Evolutionary conservation across 768 basidiomycete species (phyloP).

Genomic region (Rhizopogon vinicolor): DNA sequence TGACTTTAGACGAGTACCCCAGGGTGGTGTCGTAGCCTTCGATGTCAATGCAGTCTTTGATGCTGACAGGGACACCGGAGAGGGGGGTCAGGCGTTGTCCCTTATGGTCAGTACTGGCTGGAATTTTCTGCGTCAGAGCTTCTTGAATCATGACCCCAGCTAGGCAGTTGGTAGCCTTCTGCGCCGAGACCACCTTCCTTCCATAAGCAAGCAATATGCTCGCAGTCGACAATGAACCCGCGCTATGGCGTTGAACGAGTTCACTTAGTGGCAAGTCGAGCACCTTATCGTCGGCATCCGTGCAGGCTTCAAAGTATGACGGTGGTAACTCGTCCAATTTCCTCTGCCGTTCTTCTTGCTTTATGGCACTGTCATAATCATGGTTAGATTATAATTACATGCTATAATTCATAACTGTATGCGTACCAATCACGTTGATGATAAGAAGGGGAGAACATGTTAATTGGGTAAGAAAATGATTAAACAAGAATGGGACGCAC

Average conservation of each 20-base stretch:
- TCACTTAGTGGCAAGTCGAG: conserved; percentile 33
- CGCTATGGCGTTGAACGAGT: conserved; percentile 29
- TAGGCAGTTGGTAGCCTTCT: conserved; percentile 45
- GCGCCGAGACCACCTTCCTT: conserved; percentile 34
- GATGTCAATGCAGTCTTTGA: conserved; percentile 46
- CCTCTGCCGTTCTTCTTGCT: conserved; percentile 27
- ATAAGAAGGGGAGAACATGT: conserved; percentile 21
- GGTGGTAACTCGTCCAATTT: conserved; percentile 25
- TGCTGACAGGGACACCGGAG: conserved; percentile 42
- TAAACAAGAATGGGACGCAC: not conserved
- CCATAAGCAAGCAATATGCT: conserved; percentile 36
- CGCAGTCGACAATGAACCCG: conserved; percentile 20
- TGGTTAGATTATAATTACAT: not conserved
- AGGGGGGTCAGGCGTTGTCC: conserved; percentile 9
- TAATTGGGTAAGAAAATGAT: not conserved
- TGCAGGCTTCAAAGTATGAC: conserved; percentile 23
- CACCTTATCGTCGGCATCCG: conserved; percentile 31
- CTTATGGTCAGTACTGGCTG: conserved; percentile 5
- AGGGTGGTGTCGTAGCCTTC: conserved; percentile 43
- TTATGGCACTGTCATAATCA: conserved; percentile 19
- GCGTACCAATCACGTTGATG: conserved; percentile 28
- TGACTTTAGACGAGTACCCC: conserved; percentile 36
- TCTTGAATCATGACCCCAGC: conserved; percentile 40
- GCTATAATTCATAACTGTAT: not conserved
- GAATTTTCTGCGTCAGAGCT: conserved; percentile 7